Evolutionary conservation across 2,329 filamentous ascomycete genomes (phyloP), one percentile per base, ranked within the genome.

Genomic region (Xylariales sp.): DNA sequence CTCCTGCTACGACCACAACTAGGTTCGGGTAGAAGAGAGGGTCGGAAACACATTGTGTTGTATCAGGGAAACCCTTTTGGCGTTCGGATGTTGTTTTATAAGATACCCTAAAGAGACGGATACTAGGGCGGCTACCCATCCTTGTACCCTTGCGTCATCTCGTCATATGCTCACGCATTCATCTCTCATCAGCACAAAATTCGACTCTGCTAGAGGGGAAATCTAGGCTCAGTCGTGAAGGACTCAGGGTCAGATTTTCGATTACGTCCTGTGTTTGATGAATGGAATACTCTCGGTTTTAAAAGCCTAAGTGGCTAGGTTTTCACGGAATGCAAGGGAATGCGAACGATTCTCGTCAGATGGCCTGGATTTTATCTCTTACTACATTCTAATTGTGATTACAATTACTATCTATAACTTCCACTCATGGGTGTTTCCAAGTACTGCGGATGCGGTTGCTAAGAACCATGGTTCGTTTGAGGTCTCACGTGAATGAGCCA

Each of bases 91-190:
- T 48, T 48, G 39, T 48, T 55, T 56, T 43, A 43, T 41, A 1
- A 52, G 56, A 65, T 65, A 61, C 63, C 63, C 63, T 5, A 12
- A 46, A 61, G 45, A 50, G 23, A 39, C 34, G 28, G 5, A 36
- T 48, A 18, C 18, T 18, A 2, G n/a, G 12, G 10, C 7, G 28
- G 36, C 5, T 23, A 28, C 32, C 43, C 46, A 5, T 52, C 28
- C 41, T 54, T 18, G 34, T 49, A 2, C 30, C 16, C 23, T 45
- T 16, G 45, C n/a, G 12, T 64, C 12, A 34, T 55, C 18, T 49
- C 8, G 10, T 54, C 30, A 4, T 14, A 2, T 36, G n/a, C 10
- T 39, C 32, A 12, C 3, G 14, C 8, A 49, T 10, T 14, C 30
- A 9, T 54, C 36, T 28, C 18, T n/a, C 2, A 30, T 30, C 45